Evolutionary conservation across 768 basidiomycete genomes (phyloP).

Genomic region (Clitopilus hobsonii): DNA sequence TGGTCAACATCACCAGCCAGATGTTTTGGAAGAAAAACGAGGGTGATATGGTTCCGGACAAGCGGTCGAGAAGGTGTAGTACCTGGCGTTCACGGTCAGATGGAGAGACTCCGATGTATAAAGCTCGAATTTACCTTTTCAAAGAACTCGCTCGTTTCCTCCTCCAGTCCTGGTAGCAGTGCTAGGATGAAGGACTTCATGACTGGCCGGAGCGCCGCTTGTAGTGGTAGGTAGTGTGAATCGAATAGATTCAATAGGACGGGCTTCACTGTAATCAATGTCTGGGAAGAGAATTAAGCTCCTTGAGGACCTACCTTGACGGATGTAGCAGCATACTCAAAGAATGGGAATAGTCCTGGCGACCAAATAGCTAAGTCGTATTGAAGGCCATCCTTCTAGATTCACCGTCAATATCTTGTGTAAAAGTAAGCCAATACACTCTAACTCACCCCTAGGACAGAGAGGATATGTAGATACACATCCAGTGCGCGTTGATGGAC

Average conservation of each 20-base stretch:
- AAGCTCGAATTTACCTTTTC: slow-evolving; percentile 56
- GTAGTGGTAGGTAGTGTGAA: slow-evolving; percentile 85
- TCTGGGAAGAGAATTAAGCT: neutral
- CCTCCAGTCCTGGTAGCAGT: slow-evolving; percentile 91
- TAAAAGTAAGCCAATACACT: slow-evolving; percentile 1
- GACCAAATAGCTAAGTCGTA: slow-evolving; percentile 92
- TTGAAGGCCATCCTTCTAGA: slow-evolving; percentile 78
- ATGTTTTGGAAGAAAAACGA: slow-evolving; percentile 95
- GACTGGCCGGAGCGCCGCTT: slow-evolving; percentile 74
- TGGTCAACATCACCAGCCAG: slow-evolving; percentile 91
- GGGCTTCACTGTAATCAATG: slow-evolving; percentile 43
- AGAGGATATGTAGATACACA: slow-evolving; percentile 89
- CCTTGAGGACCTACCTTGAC: slow-evolving; percentile 67
- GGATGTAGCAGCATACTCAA: slow-evolving; percentile 98
- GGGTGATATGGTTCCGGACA: slow-evolving; percentile 80
- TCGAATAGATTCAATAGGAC: slow-evolving; percentile 89
- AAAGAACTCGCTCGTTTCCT: slow-evolving; percentile 96
- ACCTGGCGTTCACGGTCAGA: slow-evolving; percentile 43
- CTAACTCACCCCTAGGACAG: slow-evolving; percentile 77
- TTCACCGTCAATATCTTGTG: slow-evolving; percentile 1
- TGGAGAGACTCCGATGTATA: neutral
- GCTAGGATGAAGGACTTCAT: slow-evolving; percentile 95
- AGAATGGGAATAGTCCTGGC: slow-evolving; percentile 95
- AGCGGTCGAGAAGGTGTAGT: slow-evolving; percentile 67
- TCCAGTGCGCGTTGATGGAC: slow-evolving; percentile 96